Percentiles rank a stretch among this genome's conserved stretches.
Evolutionary conservation across 495 filamentous ascomycete genomes (phyloP).

Genomic region (Hyphodiscus hymeniophilus): DNA sequence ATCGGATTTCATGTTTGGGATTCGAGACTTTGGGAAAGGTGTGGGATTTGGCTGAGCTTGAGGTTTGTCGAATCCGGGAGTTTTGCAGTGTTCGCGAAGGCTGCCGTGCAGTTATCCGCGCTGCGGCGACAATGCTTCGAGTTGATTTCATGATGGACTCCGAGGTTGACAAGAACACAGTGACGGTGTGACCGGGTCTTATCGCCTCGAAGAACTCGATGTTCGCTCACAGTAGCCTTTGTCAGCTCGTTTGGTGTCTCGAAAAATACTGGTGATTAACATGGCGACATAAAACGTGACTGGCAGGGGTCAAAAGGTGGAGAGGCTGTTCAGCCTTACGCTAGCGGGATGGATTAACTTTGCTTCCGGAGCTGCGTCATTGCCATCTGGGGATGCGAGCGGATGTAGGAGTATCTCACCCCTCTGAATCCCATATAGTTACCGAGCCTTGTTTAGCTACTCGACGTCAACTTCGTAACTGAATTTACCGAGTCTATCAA

Average conservation of each 20-base stretch:
- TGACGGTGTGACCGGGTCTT: conserved; percentile 1
- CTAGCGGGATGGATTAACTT: background rate
- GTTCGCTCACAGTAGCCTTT: background rate
- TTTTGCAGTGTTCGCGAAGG: background rate
- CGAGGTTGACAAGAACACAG: background rate
- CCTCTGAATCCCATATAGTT: background rate
- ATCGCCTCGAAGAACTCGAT: background rate
- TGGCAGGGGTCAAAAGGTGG: background rate
- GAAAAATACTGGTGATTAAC: background rate
- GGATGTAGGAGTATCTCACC: background rate
- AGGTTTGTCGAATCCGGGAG: conserved; percentile 7
- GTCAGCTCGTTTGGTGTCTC: conserved; percentile 2
- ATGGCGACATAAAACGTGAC: conserved; percentile 13
- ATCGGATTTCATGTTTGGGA: conserved; percentile 3
- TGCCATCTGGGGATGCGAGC: background rate
- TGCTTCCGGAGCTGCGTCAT: background rate
- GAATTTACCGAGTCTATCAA: no score
- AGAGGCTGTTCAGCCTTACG: conserved; percentile 5
- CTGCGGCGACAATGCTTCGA: conserved; percentile 10
- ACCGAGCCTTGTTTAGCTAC: background rate
- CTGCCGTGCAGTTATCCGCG: conserved; percentile 10
- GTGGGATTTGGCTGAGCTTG: background rate
- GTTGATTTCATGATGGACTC: conserved; percentile 13
- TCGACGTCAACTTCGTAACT: no score
- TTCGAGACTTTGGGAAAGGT: background rate